phyloP scores from a whole-genome alignment of 805 yeast species.

The Priceomyces melissophilus region DNA sequence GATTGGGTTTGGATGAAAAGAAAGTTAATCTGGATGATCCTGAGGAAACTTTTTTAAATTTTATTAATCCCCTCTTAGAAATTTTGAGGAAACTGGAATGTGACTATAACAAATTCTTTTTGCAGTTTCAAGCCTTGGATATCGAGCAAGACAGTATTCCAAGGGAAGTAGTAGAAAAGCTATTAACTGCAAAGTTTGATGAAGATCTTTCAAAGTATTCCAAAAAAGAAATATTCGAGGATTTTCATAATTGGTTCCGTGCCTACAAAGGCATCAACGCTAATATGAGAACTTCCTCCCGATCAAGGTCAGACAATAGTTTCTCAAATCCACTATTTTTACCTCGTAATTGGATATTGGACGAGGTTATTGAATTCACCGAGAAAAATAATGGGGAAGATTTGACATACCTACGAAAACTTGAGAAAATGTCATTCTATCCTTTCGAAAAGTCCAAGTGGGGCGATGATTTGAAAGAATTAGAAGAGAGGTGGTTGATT shows the following conservation, averaged over 20 bases:
- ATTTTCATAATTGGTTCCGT: constrained; percentile 50
- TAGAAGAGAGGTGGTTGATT: constrained; percentile 51
- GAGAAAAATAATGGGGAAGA: constrained; percentile 50
- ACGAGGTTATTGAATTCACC: constrained; percentile 67
- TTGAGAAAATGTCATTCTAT: constrained; percentile 65
- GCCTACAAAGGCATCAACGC: constrained; percentile 42
- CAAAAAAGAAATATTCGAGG: constrained; percentile 39
- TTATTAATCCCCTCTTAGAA: constrained; percentile 60
- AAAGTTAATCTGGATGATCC: constrained; percentile 30
- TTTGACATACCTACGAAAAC: constrained; percentile 50
- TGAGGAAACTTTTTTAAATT: constrained; percentile 37
- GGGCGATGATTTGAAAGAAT: constrained; percentile 60
- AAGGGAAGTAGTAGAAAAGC: constrained; percentile 15
- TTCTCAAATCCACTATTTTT: constrained; percentile 71
- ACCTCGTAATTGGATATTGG: constrained; percentile 82
- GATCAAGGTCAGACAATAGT: constrained; percentile 29
- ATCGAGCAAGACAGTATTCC: constrained; percentile 18
- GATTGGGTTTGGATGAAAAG: constrained; percentile 62
- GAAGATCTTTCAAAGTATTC: constrained; percentile 17
- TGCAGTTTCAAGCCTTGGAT: constrained; percentile 50
- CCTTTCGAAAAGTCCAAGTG: constrained; percentile 72
- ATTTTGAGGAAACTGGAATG: constrained; percentile 58
- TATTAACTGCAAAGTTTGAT: constrained; percentile 20
- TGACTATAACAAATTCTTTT: constrained; percentile 80
- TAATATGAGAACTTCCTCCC: constrained; percentile 20